Percentiles rank a stretch among this genome's conserved stretches.
phyloP scores from a whole-genome alignment of 106 monocot genomes.

The Phalaenopsis aphrodite region DNA sequence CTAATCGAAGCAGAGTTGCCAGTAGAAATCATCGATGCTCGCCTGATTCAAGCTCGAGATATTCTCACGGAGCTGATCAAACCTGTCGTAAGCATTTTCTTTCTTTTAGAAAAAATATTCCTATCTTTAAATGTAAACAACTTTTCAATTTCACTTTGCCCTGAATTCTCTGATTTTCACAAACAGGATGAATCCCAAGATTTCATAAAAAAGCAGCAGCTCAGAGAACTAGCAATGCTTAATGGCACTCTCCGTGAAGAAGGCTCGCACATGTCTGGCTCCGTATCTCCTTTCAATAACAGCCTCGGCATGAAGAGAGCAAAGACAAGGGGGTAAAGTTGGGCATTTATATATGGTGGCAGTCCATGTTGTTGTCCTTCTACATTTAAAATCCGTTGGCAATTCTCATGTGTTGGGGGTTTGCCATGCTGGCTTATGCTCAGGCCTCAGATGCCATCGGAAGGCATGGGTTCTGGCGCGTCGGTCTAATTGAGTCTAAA shows the following conservation, averaged over 20 bases:
- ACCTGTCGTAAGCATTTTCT: conserved; percentile 35
- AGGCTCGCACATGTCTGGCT: conserved; percentile 31
- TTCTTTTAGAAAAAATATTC: no score
- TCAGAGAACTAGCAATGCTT: conserved; percentile 50
- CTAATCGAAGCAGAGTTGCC: conserved; percentile 59
- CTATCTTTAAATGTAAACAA: no score
- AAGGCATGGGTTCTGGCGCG: conserved; percentile 1
- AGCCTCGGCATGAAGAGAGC: conserved; percentile 76
- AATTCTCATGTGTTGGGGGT: neutral
- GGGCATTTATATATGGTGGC: neutral
- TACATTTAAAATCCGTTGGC: neutral
- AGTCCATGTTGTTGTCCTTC: neutral
- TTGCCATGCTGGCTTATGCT: neutral
- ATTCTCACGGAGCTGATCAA: conserved; percentile 54
- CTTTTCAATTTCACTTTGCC: no score
- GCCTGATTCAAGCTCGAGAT: conserved; percentile 45
- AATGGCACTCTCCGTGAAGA: conserved; percentile 63
- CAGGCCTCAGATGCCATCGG: conserved; percentile 1
- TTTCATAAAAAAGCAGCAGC: conserved; percentile 58
- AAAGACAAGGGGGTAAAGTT: conserved; percentile 49
- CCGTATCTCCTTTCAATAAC: conserved; percentile 51
- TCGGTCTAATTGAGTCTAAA: neutral
- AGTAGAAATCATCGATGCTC: conserved; percentile 41
- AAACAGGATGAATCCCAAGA: conserved; percentile 61
- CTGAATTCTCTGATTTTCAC: no score